Evolutionary conservation across 176 grass and related monocot genomes (phyloP).

Genomic region (Raddia guianensis): DNA sequence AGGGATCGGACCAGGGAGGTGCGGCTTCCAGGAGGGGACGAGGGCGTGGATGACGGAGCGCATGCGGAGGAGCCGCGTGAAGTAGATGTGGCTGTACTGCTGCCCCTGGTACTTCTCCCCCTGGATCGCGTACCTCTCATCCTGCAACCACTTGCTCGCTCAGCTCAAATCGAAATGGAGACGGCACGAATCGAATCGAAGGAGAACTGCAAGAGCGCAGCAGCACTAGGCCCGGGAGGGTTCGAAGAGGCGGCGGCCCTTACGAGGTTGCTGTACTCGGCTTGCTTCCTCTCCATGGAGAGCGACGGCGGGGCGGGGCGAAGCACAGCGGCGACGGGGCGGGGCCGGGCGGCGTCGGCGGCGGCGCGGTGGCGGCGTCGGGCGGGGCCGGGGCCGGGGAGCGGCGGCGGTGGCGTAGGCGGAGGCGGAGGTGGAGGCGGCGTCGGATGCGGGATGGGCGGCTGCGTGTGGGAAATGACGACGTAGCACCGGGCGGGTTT

Average conservation of each 20-base stretch:
- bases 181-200: neutral
- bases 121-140: slow-evolving; percentile 81
- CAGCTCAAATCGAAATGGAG: slow-evolving; percentile 18
- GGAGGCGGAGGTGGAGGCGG: too few relatives aligned
- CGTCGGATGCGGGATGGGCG: too few relatives aligned
- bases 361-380: too few relatives aligned
- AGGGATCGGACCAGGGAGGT: slow-evolving; percentile 52
- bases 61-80: slow-evolving; percentile 83
- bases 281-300: slow-evolving; percentile 80
- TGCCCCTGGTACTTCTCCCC: slow-evolving; percentile 92
- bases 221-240: neutral
- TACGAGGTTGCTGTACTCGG: slow-evolving; percentile 72
- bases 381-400: too few relatives aligned
- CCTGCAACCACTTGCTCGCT: slow-evolving; percentile 46
- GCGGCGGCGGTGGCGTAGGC: too few relatives aligned
- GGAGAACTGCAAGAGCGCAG: neutral
- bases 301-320: too few relatives aligned
- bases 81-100: slow-evolving; percentile 99
- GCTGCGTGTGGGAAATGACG: too few relatives aligned
- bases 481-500: too few relatives aligned
- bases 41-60: slow-evolving; percentile 72
- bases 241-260: slow-evolving; percentile 4
- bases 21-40: slow-evolving; percentile 76
- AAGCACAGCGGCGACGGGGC: slow-evolving; percentile 2
- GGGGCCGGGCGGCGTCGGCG: too few relatives aligned